Evolutionary conservation across 345 rosid species (phyloP), one percentile per base, ranked within the genome.

Genomic region (Conringia planisiliqua): DNA sequence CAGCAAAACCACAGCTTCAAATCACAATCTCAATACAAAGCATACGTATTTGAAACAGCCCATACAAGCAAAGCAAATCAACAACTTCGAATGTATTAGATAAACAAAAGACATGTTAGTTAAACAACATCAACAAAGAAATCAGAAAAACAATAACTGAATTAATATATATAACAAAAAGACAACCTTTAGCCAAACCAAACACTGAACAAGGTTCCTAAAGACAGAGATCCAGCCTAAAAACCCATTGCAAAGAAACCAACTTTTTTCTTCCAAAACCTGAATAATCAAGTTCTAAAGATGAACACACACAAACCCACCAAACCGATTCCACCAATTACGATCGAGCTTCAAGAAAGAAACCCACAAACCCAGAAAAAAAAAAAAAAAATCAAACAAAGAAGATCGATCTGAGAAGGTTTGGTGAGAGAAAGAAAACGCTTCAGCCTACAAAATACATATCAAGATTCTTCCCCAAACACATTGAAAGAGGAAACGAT

Each of bases 141-240:
- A 69, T 40, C 64, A 30, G 42, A 56, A 55, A 35, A 12, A 43
- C 1, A 55, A 29, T 1, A 29, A 55, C 6, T 29, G 9, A 56
- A 56, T 4, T 22, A 7, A 51, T 7, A 26, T 24, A 52, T 6
- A 30, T n/a, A 0, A 29, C 0, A 56, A 9, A 32, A 56, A 56
- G 62, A 59, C 62, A 58, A 47, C 29, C 42, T 50, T 32, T 62
- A 7, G 8, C 11, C 22, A 72, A 51, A 38, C 6, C 44, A 44
- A 30, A 71, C 68, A 71, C 24, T 17, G 35, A 56, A 40, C 6
- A 44, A 57, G 55, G 39, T 64, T 17, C 55, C 27, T 44, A 64
- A 63, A 70, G 16, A 11, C 46, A 72, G 71, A 73, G 65, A 74
- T 74, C 72, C 60, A 72, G 20, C 60, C 74, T 70, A 18, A 70